phyloP scores from a whole-genome alignment of 352 stramenopile genomes.

The Thraustotheca clavata region DNA sequence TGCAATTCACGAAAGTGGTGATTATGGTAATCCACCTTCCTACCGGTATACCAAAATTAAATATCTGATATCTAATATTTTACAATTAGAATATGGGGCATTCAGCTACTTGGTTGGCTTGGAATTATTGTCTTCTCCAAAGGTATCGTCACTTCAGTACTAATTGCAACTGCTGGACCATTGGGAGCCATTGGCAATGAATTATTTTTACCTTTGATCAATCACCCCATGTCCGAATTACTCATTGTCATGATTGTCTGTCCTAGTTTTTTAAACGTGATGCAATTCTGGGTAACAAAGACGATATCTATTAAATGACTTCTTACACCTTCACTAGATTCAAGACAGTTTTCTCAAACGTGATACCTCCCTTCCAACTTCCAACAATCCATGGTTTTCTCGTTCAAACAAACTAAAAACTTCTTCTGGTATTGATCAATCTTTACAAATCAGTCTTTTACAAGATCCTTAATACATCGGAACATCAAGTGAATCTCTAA shows the following conservation, averaged over 20 bases:
- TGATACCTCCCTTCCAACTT: conserved; percentile 52
- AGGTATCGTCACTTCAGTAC: conserved; percentile 59
- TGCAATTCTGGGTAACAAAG: conserved; percentile 57
- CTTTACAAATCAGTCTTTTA: conserved; percentile 56
- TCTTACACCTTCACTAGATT: conserved; percentile 25
- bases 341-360: conserved; percentile 79
- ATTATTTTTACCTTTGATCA: conserved; percentile 48
- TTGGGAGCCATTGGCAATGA: conserved; percentile 51
- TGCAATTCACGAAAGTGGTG: conserved; percentile 63
- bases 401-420: conserved; percentile 26
- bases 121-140: conserved; percentile 76
- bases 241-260: conserved; percentile 74
- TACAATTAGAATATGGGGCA: conserved; percentile 36
- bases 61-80: background rate
- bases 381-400: conserved; percentile 42
- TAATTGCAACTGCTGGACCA: conserved; percentile 40
- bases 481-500: too few relatives aligned
- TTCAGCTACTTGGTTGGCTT: conserved; percentile 54
- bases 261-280: conserved; percentile 75
- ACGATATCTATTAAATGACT: background rate
- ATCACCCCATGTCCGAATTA: conserved; percentile 61
- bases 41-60: conserved; percentile 28
- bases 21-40: conserved; percentile 63
- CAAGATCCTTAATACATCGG: too few relatives aligned
- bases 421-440: conserved; percentile 57